Conservation (phyloP, 164 flowering plant species). For the Taxillus chinensis region DNA sequence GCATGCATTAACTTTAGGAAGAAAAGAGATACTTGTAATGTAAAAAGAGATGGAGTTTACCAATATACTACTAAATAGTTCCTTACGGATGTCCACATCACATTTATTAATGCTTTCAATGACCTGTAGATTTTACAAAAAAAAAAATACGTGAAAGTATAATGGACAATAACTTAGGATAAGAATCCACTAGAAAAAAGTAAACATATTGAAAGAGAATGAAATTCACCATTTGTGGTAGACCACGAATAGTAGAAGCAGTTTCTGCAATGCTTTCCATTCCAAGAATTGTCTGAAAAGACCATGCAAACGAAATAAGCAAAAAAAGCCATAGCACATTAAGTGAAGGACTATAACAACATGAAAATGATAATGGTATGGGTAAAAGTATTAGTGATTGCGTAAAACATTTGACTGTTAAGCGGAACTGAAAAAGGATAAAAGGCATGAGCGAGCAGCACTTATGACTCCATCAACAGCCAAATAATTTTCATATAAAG, state of each 20-base stretch:
- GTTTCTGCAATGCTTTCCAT: slow-evolving; percentile 61
- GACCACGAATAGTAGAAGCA: slow-evolving; percentile 53
- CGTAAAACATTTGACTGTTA: too few relatives aligned
- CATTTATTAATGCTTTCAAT: slow-evolving; percentile 87
- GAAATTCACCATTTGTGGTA: slow-evolving; percentile 79
- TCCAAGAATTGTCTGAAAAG: slow-evolving; percentile 77
- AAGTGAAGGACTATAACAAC: not conserved
- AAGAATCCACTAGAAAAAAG: not conserved
- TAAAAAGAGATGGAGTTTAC: slow-evolving; percentile 25
- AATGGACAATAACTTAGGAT: not conserved
- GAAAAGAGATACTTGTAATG: not conserved
- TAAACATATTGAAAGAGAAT: not conserved
- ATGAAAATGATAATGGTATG: too few relatives aligned
- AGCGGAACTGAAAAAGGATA: too few relatives aligned
- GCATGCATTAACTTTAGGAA: not conserved
- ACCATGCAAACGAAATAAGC: not conserved
- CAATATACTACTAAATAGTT: slow-evolving; percentile 82
- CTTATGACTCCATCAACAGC: too few relatives aligned
- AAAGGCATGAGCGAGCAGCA: too few relatives aligned
- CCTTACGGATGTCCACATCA: slow-evolving; percentile 93
- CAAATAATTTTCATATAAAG: too few relatives aligned
- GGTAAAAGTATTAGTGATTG: too few relatives aligned
- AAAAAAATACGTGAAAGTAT: slow-evolving; percentile 1
- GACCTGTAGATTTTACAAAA: slow-evolving; percentile 38
- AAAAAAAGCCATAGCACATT: not conserved